Conservation (phyloP, 805 yeast species). For the Cyberlindnera subsufficiens region DNA sequence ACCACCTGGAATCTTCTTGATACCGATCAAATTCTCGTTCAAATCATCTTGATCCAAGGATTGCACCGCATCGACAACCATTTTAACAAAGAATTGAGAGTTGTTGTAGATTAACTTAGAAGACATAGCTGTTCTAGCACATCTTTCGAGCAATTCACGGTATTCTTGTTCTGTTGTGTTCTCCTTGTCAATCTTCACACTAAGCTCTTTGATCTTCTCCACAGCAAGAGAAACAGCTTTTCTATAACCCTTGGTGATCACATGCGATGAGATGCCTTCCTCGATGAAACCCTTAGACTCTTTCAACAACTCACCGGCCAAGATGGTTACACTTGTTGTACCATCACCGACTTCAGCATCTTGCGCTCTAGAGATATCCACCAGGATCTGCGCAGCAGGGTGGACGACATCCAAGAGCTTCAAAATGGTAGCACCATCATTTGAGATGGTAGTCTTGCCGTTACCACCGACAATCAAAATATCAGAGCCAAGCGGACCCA, state of each 20-base stretch:
- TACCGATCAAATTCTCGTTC: conserved; percentile 87
- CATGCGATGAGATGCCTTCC: conserved; percentile 91
- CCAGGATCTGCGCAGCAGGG: conserved; percentile 96
- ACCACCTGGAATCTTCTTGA: conserved; percentile 94
- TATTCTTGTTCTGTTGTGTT: conserved; percentile 43
- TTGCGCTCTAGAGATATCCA: conserved; percentile 91
- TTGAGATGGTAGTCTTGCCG: conserved; percentile 91
- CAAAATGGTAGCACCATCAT: conserved; percentile 96
- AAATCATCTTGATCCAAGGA: conserved; percentile 79
- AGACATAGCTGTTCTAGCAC: conserved; percentile 97
- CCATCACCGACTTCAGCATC: conserved; percentile 99
- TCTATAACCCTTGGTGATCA: conserved; percentile 82
- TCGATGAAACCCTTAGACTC: conserved; percentile 89
- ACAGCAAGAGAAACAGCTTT: conserved; percentile 77
- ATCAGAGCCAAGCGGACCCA: conserved; percentile 97
- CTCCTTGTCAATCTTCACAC: conserved; percentile 58
- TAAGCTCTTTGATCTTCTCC: conserved; percentile 63
- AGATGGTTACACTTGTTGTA: conserved; percentile 89
- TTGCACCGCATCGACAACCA: conserved; percentile 95
- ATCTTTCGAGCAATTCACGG: conserved; percentile 75
- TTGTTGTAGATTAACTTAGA: conserved; percentile 88
- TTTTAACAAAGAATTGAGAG: conserved; percentile 83
- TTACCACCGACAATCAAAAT: conserved; percentile 78
- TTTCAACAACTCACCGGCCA: conserved; percentile 91
- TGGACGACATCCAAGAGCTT: conserved; percentile 91